Conservation (phyloP, 164 flowering plant genomes). For the Annona squamosa region DNA sequence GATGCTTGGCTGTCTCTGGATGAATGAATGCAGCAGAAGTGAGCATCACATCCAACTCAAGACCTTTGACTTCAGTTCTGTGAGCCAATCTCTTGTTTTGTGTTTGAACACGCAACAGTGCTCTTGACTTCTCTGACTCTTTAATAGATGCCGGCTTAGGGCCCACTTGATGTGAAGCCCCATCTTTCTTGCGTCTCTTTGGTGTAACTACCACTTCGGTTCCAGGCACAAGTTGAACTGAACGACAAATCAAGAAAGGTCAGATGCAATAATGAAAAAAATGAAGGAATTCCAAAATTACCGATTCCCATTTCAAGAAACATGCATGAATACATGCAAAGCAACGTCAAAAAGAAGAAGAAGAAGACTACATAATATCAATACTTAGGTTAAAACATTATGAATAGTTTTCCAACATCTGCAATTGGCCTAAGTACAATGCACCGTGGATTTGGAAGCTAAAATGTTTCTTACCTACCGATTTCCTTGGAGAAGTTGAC, state of each 20-base stretch:
- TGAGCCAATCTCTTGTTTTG: slow-evolving; percentile 32
- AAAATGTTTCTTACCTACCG: slow-evolving; percentile 61
- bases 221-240: slow-evolving; percentile 94
- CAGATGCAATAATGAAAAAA: slow-evolving; percentile 7
- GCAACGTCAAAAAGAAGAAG: neutral
- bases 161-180: slow-evolving; percentile 18
- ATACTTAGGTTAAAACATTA: no score
- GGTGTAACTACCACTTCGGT: slow-evolving; percentile 96
- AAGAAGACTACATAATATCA: neutral
- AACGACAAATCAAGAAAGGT: slow-evolving; percentile 16
- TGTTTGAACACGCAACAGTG: slow-evolving; percentile 76
- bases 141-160: slow-evolving; percentile 16
- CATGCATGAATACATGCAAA: neutral
- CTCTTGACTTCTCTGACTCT: slow-evolving; percentile 29
- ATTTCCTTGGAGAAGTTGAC: slow-evolving; percentile 63
- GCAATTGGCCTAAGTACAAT: slow-evolving; percentile 4
- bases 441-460: neutral
- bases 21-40: slow-evolving; percentile 71
- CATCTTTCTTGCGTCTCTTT: slow-evolving; percentile 55
- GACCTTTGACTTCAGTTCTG: slow-evolving; percentile 35
- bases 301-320: neutral
- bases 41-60: slow-evolving; percentile 55
- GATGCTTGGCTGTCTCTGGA: slow-evolving; percentile 72
- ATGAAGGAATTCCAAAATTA: neutral
- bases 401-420: no score